Base-by-base conservation (phyloP, 805 yeast species). In the Saccharomycopsis microspora region DNA sequence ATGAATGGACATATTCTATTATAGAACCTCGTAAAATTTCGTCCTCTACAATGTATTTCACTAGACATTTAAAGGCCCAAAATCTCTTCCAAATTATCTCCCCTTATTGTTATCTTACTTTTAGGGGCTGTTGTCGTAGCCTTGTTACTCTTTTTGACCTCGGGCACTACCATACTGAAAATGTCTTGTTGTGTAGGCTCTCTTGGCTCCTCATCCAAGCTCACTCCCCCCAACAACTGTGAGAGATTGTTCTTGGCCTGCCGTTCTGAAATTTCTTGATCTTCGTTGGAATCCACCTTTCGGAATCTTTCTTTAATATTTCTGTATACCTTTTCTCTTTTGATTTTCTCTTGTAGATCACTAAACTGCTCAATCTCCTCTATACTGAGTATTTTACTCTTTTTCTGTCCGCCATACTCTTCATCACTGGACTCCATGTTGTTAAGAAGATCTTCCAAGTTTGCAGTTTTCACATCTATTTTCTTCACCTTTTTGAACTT, bases 351-450 rank as follows among this genome's bases (percentile, higher is more conserved):
- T 37, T 59, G 56, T 5, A 60, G 42, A 37, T 55, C 51, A 11
- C 45, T 34, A 40, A 59, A 59, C 41, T 59, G 47, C 30, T 51
- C 42, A 11, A 32, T 48, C 39, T 62, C 65, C 10, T 54, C 53
- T 19, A 19, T 19, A 19, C 19, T 19, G 19, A 19, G 19, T 2
- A 19, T 19, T 19, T 19, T 19, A 19, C 19, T 19, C 19, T 19
- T 19, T 19, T 19, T 19, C 2, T 19, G 19, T 19, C 19, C 19
- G 19, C 19, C 19, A 19, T 19, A 19, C 19, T 19, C 19, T 19
- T 19, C 19, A 19, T 19, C 19, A 19, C 19, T 19, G 19, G 19
- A 19, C 19, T 19, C 19, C 19, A 19, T 19, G 19, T 19, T 19
- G 19, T 19, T 19, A 19, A 19, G 19, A 19, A 19, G 19, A 19